phyloP scores from a whole-genome alignment of 352 stramenopile genomes.

The Phytophthora pluvialis region DNA sequence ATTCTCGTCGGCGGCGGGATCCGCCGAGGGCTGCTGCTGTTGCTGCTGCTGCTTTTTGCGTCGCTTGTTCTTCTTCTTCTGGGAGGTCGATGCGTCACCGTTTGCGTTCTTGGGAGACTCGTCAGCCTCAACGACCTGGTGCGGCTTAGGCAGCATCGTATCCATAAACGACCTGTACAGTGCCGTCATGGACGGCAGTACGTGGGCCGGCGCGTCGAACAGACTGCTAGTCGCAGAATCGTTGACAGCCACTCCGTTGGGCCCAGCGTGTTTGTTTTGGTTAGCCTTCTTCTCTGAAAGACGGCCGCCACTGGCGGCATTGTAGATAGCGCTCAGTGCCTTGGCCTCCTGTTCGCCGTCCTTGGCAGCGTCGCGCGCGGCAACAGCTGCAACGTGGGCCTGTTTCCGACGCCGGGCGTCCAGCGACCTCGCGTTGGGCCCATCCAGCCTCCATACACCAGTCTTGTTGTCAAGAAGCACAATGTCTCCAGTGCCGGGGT shows the following conservation, averaged over 20 bases:
- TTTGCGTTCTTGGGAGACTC: conserved; percentile 21
- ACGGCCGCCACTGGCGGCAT: conserved; percentile 30
- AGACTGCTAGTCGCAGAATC: conserved; percentile 41
- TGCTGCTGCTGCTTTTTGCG: conserved; percentile 61
- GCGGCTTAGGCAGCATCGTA: conserved; percentile 80
- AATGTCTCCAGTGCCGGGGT: conserved; percentile 66
- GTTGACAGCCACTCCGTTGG: conserved; percentile 28
- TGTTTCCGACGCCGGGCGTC: conserved; percentile 50
- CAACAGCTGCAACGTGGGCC: conserved; percentile 29
- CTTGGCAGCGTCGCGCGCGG: conserved; percentile 19
- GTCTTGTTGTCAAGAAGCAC: conserved; percentile 60
- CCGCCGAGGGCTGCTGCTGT: conserved; percentile 29
- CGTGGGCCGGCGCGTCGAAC: conserved; percentile 83
- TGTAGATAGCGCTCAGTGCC: conserved; percentile 55
- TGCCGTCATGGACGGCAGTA: conserved; percentile 83
- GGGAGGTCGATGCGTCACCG: conserved; percentile 11
- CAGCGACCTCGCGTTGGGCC: conserved; percentile 46
- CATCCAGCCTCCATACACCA: conserved; percentile 68
- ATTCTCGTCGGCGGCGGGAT: conserved; percentile 29
- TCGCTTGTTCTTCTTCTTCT: conserved; percentile 71
- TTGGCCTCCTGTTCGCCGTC: conserved; percentile 44
- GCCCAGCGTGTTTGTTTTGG: conserved; percentile 26
- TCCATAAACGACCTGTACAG: conserved; percentile 90
- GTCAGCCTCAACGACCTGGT: conserved; percentile 28
- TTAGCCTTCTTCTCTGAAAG: conserved; percentile 25